Conservation (phyloP, 192 early-diverging fungal genomes). For the Rhizophagus prolifer region DNA sequence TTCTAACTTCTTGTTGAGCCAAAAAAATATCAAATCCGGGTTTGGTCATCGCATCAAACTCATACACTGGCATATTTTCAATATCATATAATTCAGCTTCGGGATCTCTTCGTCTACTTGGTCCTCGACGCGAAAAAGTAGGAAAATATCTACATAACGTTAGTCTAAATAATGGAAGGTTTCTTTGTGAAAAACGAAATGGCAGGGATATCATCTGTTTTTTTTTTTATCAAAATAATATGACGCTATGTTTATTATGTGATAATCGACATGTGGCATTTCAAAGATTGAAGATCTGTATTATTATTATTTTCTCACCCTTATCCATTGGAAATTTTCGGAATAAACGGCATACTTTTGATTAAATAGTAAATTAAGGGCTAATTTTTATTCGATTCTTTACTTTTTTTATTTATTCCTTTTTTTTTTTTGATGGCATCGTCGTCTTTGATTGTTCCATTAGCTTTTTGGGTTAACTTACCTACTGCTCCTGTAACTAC, state of each 20-base stretch:
- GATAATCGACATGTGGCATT: neutral
- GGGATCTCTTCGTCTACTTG: neutral
- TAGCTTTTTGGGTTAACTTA: conserved; percentile 48
- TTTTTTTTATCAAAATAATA: neutral
- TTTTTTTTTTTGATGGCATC: conserved; percentile 41
- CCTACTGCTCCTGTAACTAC: conserved; percentile 41
- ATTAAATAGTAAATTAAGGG: no score
- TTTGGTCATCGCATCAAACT: conserved; percentile 60
- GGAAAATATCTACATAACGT: neutral
- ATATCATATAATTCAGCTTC: conserved; percentile 36
- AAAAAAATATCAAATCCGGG: conserved; percentile 49
- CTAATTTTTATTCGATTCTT: no score
- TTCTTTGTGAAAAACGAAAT: neutral
- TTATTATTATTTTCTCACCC: neutral
- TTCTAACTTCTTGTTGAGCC: conserved; percentile 51
- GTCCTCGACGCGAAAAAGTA: neutral
- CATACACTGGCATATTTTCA: conserved; percentile 47
- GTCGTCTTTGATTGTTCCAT: conserved; percentile 47
- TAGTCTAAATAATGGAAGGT: neutral
- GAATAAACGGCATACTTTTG: no score
- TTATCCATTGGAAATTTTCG: neutral
- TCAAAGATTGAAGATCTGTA: neutral
- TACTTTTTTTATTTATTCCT: neutral
- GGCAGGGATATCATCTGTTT: neutral
- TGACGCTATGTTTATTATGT: neutral